Evolutionary conservation across 208 protist genomes (phyloP), one percentile per base, ranked within the genome.

Genomic region (Acanthamoeba quina): DNA sequence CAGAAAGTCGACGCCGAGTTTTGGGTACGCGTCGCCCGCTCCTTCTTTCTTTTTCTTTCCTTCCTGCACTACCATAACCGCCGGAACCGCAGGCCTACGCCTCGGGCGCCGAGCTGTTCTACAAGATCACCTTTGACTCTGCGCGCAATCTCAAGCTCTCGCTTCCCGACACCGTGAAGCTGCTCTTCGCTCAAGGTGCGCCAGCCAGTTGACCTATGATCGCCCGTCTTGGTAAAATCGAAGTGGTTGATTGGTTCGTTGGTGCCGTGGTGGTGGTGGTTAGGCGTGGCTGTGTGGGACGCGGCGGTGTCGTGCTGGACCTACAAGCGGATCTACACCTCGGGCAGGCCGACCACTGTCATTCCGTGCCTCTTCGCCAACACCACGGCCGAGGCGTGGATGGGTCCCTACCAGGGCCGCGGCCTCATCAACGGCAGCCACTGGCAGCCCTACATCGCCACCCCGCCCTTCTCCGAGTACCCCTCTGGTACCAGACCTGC

Each of bases 1-100:
- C 31, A 52, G 37, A 89, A 89, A n/a, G 80, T 89, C 17, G 37
- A 34, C 41, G 80, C 80, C 41, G 80, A 89, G 37, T 89, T 68
- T 49, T 89, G 80, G 80, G 41, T 68, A 41, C n/a, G 4, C 62
- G 17, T 15, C 44, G 37, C 7, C 31, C 4, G 5, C 37, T 68
- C 11, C 13, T 41, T 60, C n/a, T 86, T 0, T 86, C n/a, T 86
- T 13, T 31, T 68, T 26, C 34, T 89, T n/a, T 5, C 34, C 0
- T 19, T 44, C 37, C 37, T 37, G 62, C 26, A 21, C 31, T 19
- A 62, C 5, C 15, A 52, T 37, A 37, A 0, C n/a, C 29, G 17
- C 70, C 37, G 47, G 37, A 7, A 76, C 3, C n/a, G 62, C 41
- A 89, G 41, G 54, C 41, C 15, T 47, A 47, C 29, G 80, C 80